phyloP scores from a whole-genome alignment of 805 yeast species.

The Yamadazyma nakazawae region DNA sequence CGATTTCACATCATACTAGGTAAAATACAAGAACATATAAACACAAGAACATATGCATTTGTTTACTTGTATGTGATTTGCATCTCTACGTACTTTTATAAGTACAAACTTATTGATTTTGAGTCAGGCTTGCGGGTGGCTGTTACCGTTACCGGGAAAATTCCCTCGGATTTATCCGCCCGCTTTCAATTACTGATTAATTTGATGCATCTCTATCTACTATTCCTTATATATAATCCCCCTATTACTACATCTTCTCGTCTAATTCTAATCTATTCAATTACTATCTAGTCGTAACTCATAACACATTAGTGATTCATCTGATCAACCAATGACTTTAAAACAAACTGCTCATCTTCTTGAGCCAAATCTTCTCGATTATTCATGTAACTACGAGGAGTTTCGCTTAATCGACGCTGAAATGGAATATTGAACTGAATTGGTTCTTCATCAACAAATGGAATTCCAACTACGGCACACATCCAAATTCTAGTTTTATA shows the following conservation, averaged over 20 bases:
- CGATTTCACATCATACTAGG: too few species aligned
- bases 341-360: slow-evolving; percentile 24
- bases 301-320: slow-evolving; percentile 26
- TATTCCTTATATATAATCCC: too few species aligned
- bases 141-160: too few species aligned
- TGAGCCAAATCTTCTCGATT: slow-evolving; percentile 1
- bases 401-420: not conserved
- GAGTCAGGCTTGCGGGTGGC: too few species aligned
- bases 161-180: too few species aligned
- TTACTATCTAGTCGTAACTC: slow-evolving; percentile 2
- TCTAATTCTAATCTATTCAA: slow-evolving; percentile 1
- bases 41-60: too few species aligned
- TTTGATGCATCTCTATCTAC: too few species aligned
- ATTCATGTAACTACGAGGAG: not conserved
- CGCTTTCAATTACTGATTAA: too few species aligned
- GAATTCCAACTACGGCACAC: slow-evolving; percentile 60
- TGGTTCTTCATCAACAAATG: slow-evolving; percentile 15
- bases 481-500: slow-evolving; percentile 60
- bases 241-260: not conserved
- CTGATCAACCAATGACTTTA: slow-evolving; percentile 41
- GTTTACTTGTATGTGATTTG: too few species aligned
- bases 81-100: too few species aligned
- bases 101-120: too few species aligned
- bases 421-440: slow-evolving; percentile 6
- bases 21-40: too few species aligned